Evolutionary conservation across 2,329 filamentous ascomycete species (phyloP).

Genomic region (Alternaria hordeiaustralica): DNA sequence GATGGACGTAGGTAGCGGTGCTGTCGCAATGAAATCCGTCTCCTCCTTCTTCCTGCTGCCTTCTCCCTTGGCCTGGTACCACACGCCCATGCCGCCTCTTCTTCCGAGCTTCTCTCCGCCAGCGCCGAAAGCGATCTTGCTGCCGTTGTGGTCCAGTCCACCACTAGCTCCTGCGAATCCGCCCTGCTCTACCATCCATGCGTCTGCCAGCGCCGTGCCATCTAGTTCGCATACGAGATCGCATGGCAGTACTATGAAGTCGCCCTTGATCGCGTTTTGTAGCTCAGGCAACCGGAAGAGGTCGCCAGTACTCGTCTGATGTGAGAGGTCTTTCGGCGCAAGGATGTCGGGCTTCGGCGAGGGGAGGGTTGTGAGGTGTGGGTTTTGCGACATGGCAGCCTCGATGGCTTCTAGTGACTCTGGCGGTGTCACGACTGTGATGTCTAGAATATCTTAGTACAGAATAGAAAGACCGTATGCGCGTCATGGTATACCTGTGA

Average conservation of each 20-base stretch:
- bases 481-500: conserved; percentile 62
- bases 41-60: conserved; percentile 86
- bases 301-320: conserved; percentile 88
- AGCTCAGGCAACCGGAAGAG: conserved; percentile 86
- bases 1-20: conserved; percentile 66
- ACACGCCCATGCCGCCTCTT: conserved; percentile 85
- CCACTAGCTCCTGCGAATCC: conserved; percentile 68
- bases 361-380: conserved; percentile 76
- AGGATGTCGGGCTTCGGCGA: conserved; percentile 76
- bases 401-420: conserved; percentile 70
- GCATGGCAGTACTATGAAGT: conserved; percentile 91
- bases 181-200: conserved; percentile 87
- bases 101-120: conserved; percentile 65
- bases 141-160: conserved; percentile 51
- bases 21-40: conserved; percentile 87
- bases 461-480: neutral
- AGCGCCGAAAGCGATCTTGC: conserved; percentile 55
- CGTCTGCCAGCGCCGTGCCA: conserved; percentile 80
- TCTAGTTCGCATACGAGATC: conserved; percentile 91
- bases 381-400: conserved; percentile 76
- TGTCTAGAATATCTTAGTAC: conserved; percentile 43
- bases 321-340: conserved; percentile 75
- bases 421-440: conserved; percentile 63
- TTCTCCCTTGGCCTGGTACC: conserved; percentile 84
- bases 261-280: conserved; percentile 75